These are phyloP conservation scores for Talaromyces trachyspermus DNA, from an alignment of 495 filamentous ascomycete genomes.

Conservation along the genomic window DNA sequence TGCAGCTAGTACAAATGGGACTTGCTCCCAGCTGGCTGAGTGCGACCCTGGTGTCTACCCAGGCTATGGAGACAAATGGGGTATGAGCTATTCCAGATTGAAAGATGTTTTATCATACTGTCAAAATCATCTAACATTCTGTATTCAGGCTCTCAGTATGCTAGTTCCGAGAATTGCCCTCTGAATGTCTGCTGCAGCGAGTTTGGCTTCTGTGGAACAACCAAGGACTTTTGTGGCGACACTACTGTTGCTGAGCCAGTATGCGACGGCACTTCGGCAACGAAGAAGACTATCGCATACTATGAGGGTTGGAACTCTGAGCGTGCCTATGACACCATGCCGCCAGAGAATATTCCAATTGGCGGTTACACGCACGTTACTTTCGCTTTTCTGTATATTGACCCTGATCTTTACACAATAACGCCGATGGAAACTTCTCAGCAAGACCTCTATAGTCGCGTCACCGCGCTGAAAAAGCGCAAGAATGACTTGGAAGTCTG, in stretches of 20 bases:
- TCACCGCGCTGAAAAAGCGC: conserved; percentile 14
- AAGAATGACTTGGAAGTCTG: conserved; percentile 16
- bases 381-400: conserved; percentile 9
- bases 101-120: too few relatives aligned
- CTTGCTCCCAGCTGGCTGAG: too few relatives aligned
- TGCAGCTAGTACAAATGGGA: too few relatives aligned
- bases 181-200: conserved; percentile 21
- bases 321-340: conserved; percentile 4
- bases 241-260: too few relatives aligned
- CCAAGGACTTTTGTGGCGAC: conserved; percentile 36
- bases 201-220: conserved; percentile 28
- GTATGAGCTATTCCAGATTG: too few relatives aligned
- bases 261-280: too few relatives aligned
- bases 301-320: conserved; percentile 16
- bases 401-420: not conserved
- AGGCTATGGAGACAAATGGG: too few relatives aligned
- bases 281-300: conserved; percentile 16
- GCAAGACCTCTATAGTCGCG: conserved; percentile 11
- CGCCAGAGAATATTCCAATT: conserved; percentile 9
- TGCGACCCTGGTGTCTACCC: too few relatives aligned
- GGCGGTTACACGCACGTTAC: conserved; percentile 13
- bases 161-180: too few relatives aligned
- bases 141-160: too few relatives aligned
- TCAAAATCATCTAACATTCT: too few relatives aligned
- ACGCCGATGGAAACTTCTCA: too few relatives aligned